Evolutionary conservation across 257 asterid species (phyloP).

Genomic region (Scutellaria barbata): DNA sequence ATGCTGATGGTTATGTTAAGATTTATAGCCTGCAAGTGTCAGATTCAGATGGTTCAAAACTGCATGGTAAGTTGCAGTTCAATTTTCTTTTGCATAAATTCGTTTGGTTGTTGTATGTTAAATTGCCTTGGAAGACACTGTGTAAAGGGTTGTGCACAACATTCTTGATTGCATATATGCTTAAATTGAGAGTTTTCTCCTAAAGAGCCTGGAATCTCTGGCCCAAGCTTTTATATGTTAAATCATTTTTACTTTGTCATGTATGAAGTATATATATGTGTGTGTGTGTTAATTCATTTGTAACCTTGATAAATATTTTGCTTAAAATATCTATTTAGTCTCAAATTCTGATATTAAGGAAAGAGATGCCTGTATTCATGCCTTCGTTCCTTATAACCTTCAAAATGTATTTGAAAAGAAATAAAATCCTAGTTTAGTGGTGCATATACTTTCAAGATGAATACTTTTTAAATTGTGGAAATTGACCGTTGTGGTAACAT

Average conservation of each 20-base stretch:
- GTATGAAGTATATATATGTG: no score
- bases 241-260: background rate
- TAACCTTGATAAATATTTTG: no score
- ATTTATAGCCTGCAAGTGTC: conserved; percentile 55
- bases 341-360: background rate
- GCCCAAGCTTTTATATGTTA: background rate
- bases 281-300: no score
- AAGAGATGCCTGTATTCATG: background rate
- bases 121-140: background rate
- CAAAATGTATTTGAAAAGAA: no score
- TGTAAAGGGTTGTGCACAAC: background rate
- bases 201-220: background rate
- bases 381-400: background rate
- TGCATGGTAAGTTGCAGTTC: conserved; percentile 43
- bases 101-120: background rate
- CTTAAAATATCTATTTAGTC: background rate
- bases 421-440: background rate
- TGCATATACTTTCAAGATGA: conserved; percentile 2
- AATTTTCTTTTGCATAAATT: background rate
- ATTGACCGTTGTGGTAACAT: background rate
- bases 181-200: background rate
- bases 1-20: conserved; percentile 83
- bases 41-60: conserved; percentile 39
- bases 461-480: background rate
- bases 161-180: background rate